phyloP scores from a whole-genome alignment of 345 rosid species.

The Linum usitatissimum region DNA sequence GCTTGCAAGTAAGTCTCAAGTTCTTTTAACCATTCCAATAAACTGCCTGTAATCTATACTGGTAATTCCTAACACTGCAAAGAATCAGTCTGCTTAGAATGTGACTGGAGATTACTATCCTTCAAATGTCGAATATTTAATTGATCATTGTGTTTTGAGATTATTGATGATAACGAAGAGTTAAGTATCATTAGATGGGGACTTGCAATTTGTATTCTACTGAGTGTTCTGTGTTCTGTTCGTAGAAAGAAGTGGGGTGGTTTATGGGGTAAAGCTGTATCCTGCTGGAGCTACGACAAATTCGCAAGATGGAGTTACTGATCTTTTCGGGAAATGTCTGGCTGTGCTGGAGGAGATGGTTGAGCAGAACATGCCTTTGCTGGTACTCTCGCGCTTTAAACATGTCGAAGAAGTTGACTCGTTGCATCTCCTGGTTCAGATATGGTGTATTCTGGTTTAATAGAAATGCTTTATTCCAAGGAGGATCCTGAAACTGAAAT shows the following conservation, averaged over 20 bases:
- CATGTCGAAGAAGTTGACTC: background rate
- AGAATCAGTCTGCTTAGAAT: too few relatives aligned
- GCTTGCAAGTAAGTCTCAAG: constrained; percentile 55
- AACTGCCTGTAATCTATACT: background rate
- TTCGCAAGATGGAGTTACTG: constrained; percentile 92
- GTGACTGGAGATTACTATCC: too few relatives aligned
- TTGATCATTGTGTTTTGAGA: background rate
- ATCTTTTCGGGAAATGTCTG: constrained; percentile 79
- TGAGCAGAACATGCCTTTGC: constrained; percentile 73
- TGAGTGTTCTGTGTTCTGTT: constrained; percentile 6
- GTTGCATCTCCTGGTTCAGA: background rate
- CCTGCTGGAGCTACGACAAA: constrained; percentile 98
- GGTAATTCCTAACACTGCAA: background rate
- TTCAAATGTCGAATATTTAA: background rate
- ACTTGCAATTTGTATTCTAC: background rate
- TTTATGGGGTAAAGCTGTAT: constrained; percentile 85
- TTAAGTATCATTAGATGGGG: background rate
- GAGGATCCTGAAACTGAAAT: background rate
- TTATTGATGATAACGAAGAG: background rate
- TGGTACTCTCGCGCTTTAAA: constrained; percentile 36
- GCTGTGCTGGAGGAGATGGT: constrained; percentile 87
- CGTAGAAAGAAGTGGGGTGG: constrained; percentile 68
- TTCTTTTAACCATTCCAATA: background rate
- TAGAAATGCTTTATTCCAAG: background rate
- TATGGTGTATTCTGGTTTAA: background rate